phyloP scores from a whole-genome alignment of 805 yeast genomes.

The Tetrapisispora taiwanensis region DNA sequence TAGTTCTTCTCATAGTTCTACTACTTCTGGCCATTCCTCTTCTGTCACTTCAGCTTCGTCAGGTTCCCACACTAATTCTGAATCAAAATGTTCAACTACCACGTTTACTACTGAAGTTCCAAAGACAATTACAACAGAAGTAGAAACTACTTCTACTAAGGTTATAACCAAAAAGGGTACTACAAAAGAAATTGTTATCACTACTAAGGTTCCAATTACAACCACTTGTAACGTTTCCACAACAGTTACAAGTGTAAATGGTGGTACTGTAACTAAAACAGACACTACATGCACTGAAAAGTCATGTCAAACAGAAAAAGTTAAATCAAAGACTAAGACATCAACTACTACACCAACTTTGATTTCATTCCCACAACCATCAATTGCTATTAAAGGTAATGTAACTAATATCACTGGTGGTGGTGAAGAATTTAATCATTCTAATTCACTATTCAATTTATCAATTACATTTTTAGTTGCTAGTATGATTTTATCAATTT shows the following conservation, averaged over 20 bases:
- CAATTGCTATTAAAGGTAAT: conserved; percentile 1
- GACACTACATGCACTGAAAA: neutral
- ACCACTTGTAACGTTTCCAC: neutral
- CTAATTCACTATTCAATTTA: conserved; percentile 6
- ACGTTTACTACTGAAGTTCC: conserved; percentile 1
- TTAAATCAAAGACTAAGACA: neutral
- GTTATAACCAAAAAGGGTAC: neutral
- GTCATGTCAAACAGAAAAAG: neutral
- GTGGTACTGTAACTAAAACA: neutral
- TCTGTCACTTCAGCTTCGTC: no score
- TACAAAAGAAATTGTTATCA: neutral
- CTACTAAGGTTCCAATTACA: conserved; percentile 1
- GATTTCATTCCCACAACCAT: neutral
- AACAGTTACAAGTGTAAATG: neutral
- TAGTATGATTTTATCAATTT: conserved; percentile 7
- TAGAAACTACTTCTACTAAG: conserved; percentile 1
- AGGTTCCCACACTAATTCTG: no score
- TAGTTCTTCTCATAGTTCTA: neutral
- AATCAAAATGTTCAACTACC: neutral
- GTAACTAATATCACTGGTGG: conserved; percentile 2
- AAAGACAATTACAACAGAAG: neutral
- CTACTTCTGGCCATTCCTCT: neutral
- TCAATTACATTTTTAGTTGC: conserved; percentile 14
- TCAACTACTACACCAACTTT: neutral
- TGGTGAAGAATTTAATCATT: conserved; percentile 7